Conservation (phyloP, 768 basidiomycete species). For the Rhizopogon vulgaris region DNA sequence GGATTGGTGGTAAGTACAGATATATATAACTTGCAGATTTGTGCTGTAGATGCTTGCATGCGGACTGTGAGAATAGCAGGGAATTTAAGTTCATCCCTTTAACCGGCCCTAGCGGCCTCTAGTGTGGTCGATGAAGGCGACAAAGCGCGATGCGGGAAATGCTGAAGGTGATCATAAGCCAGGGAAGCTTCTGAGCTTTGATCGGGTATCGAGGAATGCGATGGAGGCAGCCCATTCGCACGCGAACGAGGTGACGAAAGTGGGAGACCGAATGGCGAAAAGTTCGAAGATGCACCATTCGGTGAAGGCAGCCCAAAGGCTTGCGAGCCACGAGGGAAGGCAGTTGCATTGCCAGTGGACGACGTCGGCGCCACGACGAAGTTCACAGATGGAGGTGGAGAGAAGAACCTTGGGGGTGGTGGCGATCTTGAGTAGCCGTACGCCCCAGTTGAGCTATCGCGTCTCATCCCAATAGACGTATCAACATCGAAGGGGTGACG, state of each 20-base stretch:
- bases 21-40: conserved; percentile 35
- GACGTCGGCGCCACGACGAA: conserved; percentile 20
- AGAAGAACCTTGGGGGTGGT: conserved; percentile 28
- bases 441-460: conserved; percentile 19
- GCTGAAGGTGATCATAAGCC: conserved; percentile 30
- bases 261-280: conserved; percentile 29
- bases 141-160: conserved; percentile 34
- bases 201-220: conserved; percentile 32
- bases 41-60: conserved; percentile 34
- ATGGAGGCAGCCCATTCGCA: conserved; percentile 19
- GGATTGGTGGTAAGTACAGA: conserved; percentile 30
- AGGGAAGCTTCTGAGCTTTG: conserved; percentile 25
- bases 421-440: conserved; percentile 27
- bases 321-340: conserved; percentile 25
- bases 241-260: conserved; percentile 25
- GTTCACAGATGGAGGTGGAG: conserved; percentile 23
- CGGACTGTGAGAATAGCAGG: conserved; percentile 31
- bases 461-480: conserved; percentile 14
- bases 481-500: conserved; percentile 25
- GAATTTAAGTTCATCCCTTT: conserved; percentile 32
- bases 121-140: conserved; percentile 32
- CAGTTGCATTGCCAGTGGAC: conserved; percentile 19
- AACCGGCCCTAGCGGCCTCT: conserved; percentile 34
- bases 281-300: conserved; percentile 16
- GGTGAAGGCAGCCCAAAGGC: conserved; percentile 23